Base-by-base conservation (phyloP, 2,329 filamentous ascomycete genomes). In the Xylariaceae sp. region DNA sequence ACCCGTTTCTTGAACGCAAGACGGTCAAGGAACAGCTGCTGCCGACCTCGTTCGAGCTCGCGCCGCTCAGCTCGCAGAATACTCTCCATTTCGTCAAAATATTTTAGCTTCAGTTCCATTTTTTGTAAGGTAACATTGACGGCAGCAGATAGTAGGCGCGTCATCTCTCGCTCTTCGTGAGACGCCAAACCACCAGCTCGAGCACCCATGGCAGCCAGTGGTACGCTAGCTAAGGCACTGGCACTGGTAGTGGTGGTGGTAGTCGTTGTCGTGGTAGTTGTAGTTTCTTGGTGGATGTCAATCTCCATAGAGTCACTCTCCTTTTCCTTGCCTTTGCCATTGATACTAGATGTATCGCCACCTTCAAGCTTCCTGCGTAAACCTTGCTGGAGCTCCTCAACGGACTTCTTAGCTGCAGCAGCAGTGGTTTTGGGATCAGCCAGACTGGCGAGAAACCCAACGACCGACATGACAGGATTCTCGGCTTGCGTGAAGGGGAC, bases 91-190 rank as follows among this genome's bases (percentile, higher is more conserved):
- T 98, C 93, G 56, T 87, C 85, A 67, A 98, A 98, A 63, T 97
- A 95, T 59, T 89, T 84, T 45, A 98, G 76, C 68, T 98, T 98
- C 55, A 97, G 73, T 66, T 97, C 89, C 48, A 97, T 82, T 68
- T 98, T 98, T 61, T 95, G 85, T 26, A 97, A 73, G n/a, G 88
- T 91, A 11, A 95, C 76, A 61, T 98, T 98, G 39, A 95, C 88
- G 0, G 89, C 89, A 4, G 89, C 86, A 2, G 89, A 91, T 9
- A 98, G 88, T 35, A 97, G 80, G 13, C 89, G 86, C 16, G 90
- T 95, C 80, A 97, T 93, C 66, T 96, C 89, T 43, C 94, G 87
- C 65, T 98, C 93, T 64, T 97, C 91, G 55, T 97, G 89, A 3
- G 91, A 96, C 19, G 91, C 90, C 26, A 98, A 81, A 3, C 85